Evolutionary conservation across 2,329 filamentous ascomycete species (phyloP).

Genomic region (Xylariaceae sp.): DNA sequence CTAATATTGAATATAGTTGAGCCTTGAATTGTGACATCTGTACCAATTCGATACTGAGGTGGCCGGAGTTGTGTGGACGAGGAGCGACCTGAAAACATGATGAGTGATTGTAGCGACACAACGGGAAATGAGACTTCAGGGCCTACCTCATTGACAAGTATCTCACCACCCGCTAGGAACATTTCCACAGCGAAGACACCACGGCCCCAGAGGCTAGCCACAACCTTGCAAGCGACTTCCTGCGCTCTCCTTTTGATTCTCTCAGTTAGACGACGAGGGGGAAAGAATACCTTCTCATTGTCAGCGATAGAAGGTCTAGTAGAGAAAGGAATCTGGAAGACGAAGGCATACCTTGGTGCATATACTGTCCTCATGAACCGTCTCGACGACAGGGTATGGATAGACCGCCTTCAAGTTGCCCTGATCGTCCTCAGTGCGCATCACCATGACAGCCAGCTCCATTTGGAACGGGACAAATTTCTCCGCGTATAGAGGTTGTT

Average conservation of each 20-base stretch:
- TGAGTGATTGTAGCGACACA: neutral
- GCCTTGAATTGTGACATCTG: conserved; percentile 88
- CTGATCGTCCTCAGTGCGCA: conserved; percentile 72
- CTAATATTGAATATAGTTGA: conserved; percentile 81
- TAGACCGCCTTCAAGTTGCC: conserved; percentile 49
- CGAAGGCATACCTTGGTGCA: conserved; percentile 68
- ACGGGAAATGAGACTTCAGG: neutral
- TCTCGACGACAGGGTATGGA: conserved; percentile 88
- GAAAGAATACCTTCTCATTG: conserved; percentile 55
- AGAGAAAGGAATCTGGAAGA: neutral
- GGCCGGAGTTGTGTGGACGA: conserved; percentile 76
- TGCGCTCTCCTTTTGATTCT: conserved; percentile 63
- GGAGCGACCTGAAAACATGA: conserved; percentile 20
- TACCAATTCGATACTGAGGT: conserved; percentile 90
- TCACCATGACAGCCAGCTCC: conserved; percentile 91
- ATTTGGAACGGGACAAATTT: conserved; percentile 81
- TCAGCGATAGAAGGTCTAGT: neutral
- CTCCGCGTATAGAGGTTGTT: conserved; percentile 78
- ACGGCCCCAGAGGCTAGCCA: conserved; percentile 76
- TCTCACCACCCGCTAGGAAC: conserved; percentile 74
- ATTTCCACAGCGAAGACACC: conserved; percentile 97
- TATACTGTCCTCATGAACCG: conserved; percentile 90
- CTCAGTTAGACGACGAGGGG: conserved; percentile 66
- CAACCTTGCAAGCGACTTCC: conserved; percentile 72
- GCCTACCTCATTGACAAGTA: conserved; percentile 71